These are phyloP conservation scores for Tricharina praecox DNA, from an alignment of 495 filamentous ascomycete species.

Conservation along the genomic window DNA sequence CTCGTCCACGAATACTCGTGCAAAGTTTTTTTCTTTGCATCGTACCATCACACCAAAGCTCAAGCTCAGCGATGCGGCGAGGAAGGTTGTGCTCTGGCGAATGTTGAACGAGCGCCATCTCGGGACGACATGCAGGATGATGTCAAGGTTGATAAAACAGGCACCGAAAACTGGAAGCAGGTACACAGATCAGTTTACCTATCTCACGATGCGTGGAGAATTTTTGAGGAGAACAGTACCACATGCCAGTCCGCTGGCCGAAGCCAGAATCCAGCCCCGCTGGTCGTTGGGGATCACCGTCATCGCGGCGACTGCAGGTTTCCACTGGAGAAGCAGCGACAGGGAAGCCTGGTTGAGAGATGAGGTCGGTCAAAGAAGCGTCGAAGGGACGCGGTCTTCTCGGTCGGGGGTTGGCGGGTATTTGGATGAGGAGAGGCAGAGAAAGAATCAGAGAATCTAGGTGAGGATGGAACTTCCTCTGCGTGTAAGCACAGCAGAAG, in stretches of 20 bases:
- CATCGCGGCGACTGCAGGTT: too few relatives aligned
- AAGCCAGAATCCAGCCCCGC: conserved; percentile 84
- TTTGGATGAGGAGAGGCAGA: too few relatives aligned
- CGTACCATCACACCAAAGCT: conserved; percentile 96
- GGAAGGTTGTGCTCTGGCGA: conserved; percentile 70
- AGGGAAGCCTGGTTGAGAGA: too few relatives aligned
- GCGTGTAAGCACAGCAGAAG: too few relatives aligned
- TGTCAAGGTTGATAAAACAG: conserved; percentile 70
- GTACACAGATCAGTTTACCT: conserved; percentile 1
- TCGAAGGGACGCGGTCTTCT: too few relatives aligned
- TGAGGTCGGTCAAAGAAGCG: too few relatives aligned
- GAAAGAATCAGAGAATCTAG: too few relatives aligned
- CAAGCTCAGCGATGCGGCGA: conserved; percentile 73
- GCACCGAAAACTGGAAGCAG: conserved; percentile 45
- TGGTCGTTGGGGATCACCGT: conserved; percentile 45
- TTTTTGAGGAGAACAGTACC: conserved; percentile 4
- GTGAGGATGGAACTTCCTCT: too few relatives aligned
- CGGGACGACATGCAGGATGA: conserved; percentile 52
- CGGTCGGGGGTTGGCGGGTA: too few relatives aligned
- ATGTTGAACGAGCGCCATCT: conserved; percentile 65
- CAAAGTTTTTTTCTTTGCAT: conserved; percentile 4
- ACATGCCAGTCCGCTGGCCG: conserved; percentile 56
- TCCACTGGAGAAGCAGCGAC: too few relatives aligned
- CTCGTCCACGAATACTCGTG: neutral
- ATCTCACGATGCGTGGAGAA: conserved; percentile 4